phyloP scores from a whole-genome alignment of 2,329 filamentous ascomycete species.

The Penicillium hesseltinei region DNA sequence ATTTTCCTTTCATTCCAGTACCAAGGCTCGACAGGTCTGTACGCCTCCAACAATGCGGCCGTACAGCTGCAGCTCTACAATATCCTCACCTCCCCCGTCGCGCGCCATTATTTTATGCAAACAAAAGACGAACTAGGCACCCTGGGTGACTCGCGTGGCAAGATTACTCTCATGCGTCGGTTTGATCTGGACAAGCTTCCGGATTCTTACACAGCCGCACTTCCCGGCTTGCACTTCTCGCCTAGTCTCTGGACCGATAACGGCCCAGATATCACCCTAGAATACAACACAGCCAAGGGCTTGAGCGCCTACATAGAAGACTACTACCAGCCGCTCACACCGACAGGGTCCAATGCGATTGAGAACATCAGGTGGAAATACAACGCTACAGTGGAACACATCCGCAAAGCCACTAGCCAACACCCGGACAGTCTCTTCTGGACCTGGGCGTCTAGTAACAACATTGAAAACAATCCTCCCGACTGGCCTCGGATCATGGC shows the following conservation, averaged over 20 bases:
- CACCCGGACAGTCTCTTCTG: constrained; percentile 47
- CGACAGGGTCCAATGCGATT: constrained; percentile 29
- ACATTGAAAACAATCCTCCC: constrained; percentile 39
- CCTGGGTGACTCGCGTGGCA: constrained; percentile 38
- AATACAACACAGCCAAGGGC: constrained; percentile 42
- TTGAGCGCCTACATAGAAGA: constrained; percentile 51
- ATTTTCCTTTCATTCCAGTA: constrained; percentile 51
- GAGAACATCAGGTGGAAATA: constrained; percentile 48
- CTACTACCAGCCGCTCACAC: constrained; percentile 45
- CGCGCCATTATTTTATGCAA: constrained; percentile 43
- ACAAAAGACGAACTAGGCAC: constrained; percentile 36
- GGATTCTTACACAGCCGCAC: constrained; percentile 30
- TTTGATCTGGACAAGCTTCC: constrained; percentile 46
- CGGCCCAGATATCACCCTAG: constrained; percentile 39
- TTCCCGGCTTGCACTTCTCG: constrained; percentile 51
- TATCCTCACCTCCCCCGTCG: constrained; percentile 40
- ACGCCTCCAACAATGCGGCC: constrained; percentile 32
- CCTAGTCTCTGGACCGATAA: constrained; percentile 49
- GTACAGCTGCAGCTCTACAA: constrained; percentile 43
- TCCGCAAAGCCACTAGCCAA: constrained; percentile 38
- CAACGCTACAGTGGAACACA: constrained; percentile 43
- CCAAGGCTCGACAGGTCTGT: constrained; percentile 34
- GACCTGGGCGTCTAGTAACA: constrained; percentile 49
- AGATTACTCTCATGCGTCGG: constrained; percentile 46
- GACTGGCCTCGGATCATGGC: constrained; percentile 49